Percentiles rank a stretch among this genome's conserved stretches.
These are phyloP conservation scores for Tuber borchii DNA, from an alignment of 495 filamentous ascomycete genomes.

Conservation along the genomic window DNA sequence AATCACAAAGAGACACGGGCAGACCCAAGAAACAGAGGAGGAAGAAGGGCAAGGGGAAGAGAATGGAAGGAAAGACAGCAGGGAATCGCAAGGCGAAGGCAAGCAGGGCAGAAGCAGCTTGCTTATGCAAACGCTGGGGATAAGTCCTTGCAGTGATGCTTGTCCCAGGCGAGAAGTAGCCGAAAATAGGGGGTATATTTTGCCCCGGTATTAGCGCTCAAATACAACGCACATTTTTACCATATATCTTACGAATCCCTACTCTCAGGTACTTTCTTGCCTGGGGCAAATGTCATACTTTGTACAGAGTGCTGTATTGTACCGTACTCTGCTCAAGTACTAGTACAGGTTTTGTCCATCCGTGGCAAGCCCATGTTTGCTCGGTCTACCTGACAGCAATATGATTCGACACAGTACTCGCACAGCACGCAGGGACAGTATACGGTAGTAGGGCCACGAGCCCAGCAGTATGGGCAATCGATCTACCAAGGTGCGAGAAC, in stretches of 20 bases:
- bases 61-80: background rate
- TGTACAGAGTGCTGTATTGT: background rate
- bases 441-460: background rate
- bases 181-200: background rate
- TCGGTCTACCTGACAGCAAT: background rate
- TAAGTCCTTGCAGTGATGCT: background rate
- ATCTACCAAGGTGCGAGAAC: background rate
- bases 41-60: background rate
- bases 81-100: background rate
- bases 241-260: background rate
- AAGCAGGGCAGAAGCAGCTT: background rate
- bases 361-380: background rate
- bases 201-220: background rate
- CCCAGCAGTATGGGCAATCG: background rate
- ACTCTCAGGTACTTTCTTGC: background rate
- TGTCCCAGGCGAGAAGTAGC: background rate
- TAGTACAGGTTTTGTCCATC: background rate
- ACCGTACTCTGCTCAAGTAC: background rate
- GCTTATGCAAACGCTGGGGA: background rate
- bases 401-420: background rate
- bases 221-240: background rate
- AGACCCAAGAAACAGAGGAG: background rate
- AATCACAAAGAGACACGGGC: background rate
- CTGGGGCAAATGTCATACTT: background rate
- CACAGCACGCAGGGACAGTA: background rate